Evolutionary conservation across 306 rosid species (phyloP).

Genomic region (Acacia acuminata): DNA sequence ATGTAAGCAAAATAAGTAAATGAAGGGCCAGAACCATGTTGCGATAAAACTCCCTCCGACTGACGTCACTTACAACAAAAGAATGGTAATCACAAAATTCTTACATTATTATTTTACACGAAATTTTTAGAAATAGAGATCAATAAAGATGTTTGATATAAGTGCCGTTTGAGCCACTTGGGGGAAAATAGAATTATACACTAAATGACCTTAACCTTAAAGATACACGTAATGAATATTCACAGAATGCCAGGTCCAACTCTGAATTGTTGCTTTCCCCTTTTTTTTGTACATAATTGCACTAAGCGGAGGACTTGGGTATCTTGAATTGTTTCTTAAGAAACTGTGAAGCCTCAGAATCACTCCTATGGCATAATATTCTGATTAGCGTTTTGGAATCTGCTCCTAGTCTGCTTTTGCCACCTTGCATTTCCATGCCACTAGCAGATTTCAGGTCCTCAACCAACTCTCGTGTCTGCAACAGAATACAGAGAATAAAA

Average conservation of each 20-base stretch:
- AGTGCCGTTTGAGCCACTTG: constrained; percentile 11
- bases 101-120: constrained; percentile 37
- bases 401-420: constrained; percentile 84
- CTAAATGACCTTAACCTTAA: constrained; percentile 25
- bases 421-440: constrained; percentile 61
- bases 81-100: constrained; percentile 34
- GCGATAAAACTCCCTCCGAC: too few relatives aligned
- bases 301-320: constrained; percentile 76
- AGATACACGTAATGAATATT: constrained; percentile 25
- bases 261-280: constrained; percentile 31
- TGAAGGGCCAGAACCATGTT: too few relatives aligned
- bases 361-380: constrained; percentile 84
- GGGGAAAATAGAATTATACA: constrained; percentile 15
- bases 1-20: too few relatives aligned
- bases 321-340: constrained; percentile 94
- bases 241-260: constrained; percentile 37
- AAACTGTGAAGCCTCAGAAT: constrained; percentile 89
- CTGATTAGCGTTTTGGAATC: constrained; percentile 83
- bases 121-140: constrained; percentile 38
- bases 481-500: constrained; percentile 15
- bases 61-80: neutral
- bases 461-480: constrained; percentile 86
- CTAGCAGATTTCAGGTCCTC: constrained; percentile 87
- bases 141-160: neutral
- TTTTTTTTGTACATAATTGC: constrained; percentile 15